Conservation (phyloP, 176 grass and related monocot species). For the Puya raimondii region DNA sequence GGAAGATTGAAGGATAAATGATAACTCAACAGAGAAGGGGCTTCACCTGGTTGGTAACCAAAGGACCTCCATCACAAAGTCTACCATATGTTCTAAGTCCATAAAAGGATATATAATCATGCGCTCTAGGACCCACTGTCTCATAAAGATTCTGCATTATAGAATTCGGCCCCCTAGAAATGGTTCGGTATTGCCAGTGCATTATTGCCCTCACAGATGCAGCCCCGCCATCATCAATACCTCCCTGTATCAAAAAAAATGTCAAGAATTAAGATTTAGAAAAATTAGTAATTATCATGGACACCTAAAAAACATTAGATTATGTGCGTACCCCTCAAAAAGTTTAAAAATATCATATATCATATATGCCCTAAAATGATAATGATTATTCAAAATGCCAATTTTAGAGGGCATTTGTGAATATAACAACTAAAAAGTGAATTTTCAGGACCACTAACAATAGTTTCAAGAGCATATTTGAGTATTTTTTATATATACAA, state of each 20-base stretch:
- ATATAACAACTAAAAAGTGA: not conserved
- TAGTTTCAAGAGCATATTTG: too few relatives aligned
- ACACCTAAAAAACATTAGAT: too few relatives aligned
- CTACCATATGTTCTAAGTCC: conserved; percentile 81
- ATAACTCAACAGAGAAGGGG: not conserved
- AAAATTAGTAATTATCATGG: too few relatives aligned
- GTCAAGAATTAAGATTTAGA: not conserved
- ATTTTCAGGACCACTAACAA: too few relatives aligned
- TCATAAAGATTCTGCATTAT: conserved; percentile 89
- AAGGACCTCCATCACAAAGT: conserved; percentile 61
- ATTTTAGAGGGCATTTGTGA: not conserved
- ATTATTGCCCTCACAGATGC: conserved; percentile 99
- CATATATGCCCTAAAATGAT: too few relatives aligned
- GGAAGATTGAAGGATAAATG: not conserved
- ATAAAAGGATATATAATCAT: conserved; percentile 95
- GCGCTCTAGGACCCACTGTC: conserved; percentile 73
- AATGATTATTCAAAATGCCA: too few relatives aligned
- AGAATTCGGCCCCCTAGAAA: conserved; percentile 87
- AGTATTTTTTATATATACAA: too few relatives aligned
- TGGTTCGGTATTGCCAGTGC: conserved; percentile 98
- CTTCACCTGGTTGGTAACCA: conserved; percentile 86
- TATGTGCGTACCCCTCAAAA: too few relatives aligned
- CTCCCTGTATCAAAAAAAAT: conserved; percentile 45
- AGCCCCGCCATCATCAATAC: conserved; percentile 92
- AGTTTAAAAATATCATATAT: too few relatives aligned